Base-by-base conservation (phyloP, 352 stramenopile genomes). In the Pythium rishiriense region DNA sequence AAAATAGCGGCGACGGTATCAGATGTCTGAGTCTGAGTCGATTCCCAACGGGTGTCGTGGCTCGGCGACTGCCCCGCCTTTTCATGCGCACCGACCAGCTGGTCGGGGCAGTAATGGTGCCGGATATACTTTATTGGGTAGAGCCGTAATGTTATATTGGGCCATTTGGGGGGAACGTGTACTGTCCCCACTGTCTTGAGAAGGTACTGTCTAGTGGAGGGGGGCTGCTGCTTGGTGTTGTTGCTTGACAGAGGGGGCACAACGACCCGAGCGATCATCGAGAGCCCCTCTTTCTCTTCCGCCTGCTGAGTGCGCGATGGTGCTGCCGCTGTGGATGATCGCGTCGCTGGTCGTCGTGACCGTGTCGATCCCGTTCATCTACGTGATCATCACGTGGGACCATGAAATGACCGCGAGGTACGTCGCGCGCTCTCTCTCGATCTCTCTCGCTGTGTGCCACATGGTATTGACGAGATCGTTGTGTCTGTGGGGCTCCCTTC, bases 331-430 rank as follows among this genome's bases (percentile, higher is more conserved):
- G 21, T 66, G 58, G 58, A n/a, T 80, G 52, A 65, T 88, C 25
- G 56, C 69, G 28, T 41, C 75, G 61, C 71, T 91, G 58, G 77
- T 93, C 41, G 43, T 68, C 46, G 64, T 78, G 42, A 77, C 85
- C 14, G 67, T 94, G 26, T 60, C 72, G 59, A 66, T 83, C 43
- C 85, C 85, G 25, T 67, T 94, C 37, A 47, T 82, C 21, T 94
- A 88, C 67, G 70, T 94, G 21, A 67, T 70, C 35, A 60, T 87
- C 56, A 93, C 83, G 14, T 94, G 83, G 86, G 86, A 94, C 53
- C 86, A 94, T 49, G 83, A 91, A 17, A 26, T 93, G 14, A 77
- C 82, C 29, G 70, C 80, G 62, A 79, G 62, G 79, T 91, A 66
- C 45, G 75, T 15, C 29, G 14, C 37, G 4, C 3, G 19, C 31